Base-by-base conservation (phyloP, 1,284 basidiomycete species). In the Sparassis latifolia region DNA sequence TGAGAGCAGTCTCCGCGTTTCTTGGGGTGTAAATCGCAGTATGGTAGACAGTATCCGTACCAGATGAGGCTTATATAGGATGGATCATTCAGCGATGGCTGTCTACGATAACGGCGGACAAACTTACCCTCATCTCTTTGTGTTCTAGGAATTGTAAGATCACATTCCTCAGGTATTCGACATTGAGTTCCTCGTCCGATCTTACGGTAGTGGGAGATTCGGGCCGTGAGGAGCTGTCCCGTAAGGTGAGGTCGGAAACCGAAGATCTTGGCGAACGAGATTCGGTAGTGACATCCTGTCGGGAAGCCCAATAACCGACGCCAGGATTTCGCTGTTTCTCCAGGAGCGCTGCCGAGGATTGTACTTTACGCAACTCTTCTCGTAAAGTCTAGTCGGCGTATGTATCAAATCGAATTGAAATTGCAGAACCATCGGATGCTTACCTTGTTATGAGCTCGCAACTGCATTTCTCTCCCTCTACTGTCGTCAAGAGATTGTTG, bases 101-200 rank as follows among this genome's bases (percentile, higher is more conserved):
- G 33, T 12, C 69, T 52, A 59, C 10, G 5, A 66, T 64, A 44
- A 30, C 30, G 20, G 4, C 20, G 20, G 20, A 20, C 20, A 20
- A 20, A 69, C 83, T 65, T 57, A 87, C 86, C 65, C 88, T 74
- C 90, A 92, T 92, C 64, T 92, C 88, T 62, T 89, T 89, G 68
- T 92, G 84, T 65, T 93, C 90, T 47, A 93, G 69, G 72, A 97
- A 97, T 66, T 97, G 94, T 42, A 97, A 65, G 48, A 97, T 91
- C 33, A 97, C 89, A 67, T 97, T 97, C 53, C 94, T 78, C 37
- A 97, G 70, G 69, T 97, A 97, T 69, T 97, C 94, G n/a, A 95
- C 74, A 63, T 95, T 97, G 52, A 97, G 79, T 55, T 95, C 92
- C 61, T 95, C 92, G 30, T 92, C 89, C n/a, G 78, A 76, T 44